Evolutionary conservation across 768 basidiomycete genomes (phyloP).

Genomic region (Kwoniella pini): DNA sequence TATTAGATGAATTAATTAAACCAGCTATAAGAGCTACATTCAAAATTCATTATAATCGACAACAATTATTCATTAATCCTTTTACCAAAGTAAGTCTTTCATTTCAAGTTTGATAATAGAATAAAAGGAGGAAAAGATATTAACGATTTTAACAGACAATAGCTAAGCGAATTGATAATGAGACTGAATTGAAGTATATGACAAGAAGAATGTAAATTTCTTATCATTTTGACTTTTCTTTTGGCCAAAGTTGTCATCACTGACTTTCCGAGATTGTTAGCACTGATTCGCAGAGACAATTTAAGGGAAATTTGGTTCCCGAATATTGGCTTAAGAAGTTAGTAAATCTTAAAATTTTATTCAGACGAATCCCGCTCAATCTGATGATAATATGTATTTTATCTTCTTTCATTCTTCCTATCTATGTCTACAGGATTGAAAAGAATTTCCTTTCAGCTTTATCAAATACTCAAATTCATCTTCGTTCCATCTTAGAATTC

Average conservation of each 20-base stretch:
- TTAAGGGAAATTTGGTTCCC: neutral
- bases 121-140: no score
- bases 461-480: conserved; percentile 7
- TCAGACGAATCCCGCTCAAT: no score
- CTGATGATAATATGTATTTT: neutral
- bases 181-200: neutral
- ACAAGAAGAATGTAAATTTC: conserved; percentile 1
- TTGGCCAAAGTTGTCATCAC: no score
- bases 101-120: no score
- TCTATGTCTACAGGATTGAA: conserved; percentile 2
- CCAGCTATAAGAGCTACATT: neutral
- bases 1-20: neutral
- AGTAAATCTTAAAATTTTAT: neutral
- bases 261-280: no score
- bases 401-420: neutral
- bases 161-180: neutral
- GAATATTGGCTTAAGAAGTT: conserved; percentile 12
- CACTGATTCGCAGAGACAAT: neutral
- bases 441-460: conserved; percentile 9
- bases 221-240: no score
- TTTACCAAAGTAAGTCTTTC: conserved; percentile 9
- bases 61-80: conserved; percentile 11
- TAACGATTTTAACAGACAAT: neutral
- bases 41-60: conserved; percentile 2
- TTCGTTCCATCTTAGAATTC: conserved; percentile 4